Base-by-base conservation (phyloP, 257 asterid genomes). In the Jaltomata sinuosa region DNA sequence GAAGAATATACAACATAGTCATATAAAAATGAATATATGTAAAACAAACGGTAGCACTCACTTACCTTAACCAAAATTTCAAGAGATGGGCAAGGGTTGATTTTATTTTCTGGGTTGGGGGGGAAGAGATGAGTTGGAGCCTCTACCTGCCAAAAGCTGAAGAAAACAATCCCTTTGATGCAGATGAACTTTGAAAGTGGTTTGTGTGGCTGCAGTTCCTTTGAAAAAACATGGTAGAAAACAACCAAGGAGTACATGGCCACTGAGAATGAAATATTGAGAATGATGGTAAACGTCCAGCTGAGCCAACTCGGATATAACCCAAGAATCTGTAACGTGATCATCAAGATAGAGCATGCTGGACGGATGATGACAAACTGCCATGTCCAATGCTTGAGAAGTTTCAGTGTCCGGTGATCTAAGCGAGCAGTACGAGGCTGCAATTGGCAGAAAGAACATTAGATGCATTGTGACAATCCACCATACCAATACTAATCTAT, bases 111-210 rank as follows among this genome's bases (percentile, higher is more conserved):
- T 42, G 32, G 78, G 11, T 9, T 67, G 49, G 29, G 31, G 53
- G 19, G 21, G 36, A 15, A 8, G 29, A 34, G 31, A 79, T 36
- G 53, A 14, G 32, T 7, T 53, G 31, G 42, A 19, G 1, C 15
- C 2, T 31, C 83, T 87, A 96, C 99, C 99, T 96, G 99, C 98
- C 98, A 96, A 86, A 93, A 94, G 91, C 95, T 85, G 93, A 96
- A 93, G 98, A 96, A 96, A 84, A 96, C 97, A 27, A 93, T 89
- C 83, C 98, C 98, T 84, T 89, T 89, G 94, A 94, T 91, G 91
- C 98, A 93, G 84, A 96, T 88, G 85, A 96, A 96, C 97, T 94
- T 93, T 22, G 98, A 86, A 52, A 94, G 88, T 21, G 99, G 99
- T 85, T 89, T 93, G 86, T 94, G 99, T 22, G 98, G 97, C 85